Evolutionary conservation across 768 basidiomycete species (phyloP).

Genomic region (Boletellus emodensis): DNA sequence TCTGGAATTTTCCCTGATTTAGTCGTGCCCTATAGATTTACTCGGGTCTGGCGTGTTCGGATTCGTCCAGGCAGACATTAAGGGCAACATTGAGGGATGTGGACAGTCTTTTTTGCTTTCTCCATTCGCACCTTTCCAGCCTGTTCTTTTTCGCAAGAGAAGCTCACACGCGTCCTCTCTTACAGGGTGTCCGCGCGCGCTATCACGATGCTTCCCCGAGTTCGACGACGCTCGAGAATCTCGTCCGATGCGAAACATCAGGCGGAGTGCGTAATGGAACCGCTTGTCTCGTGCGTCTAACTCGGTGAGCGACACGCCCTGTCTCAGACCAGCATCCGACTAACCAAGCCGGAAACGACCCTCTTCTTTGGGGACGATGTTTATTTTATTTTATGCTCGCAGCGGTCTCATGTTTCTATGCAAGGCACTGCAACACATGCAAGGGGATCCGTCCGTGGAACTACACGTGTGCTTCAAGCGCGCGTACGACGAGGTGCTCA

Average conservation of each 20-base stretch:
- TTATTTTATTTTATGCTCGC: not conserved
- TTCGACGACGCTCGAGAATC: slow-evolving; percentile 56
- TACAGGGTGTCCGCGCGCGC: slow-evolving; percentile 61
- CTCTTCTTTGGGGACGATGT: not conserved
- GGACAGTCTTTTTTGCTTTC: slow-evolving; percentile 1
- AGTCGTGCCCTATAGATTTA: slow-evolving; percentile 43
- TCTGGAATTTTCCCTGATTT: slow-evolving; percentile 10
- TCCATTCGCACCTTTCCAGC: slow-evolving; percentile 9
- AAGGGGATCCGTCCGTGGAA: slow-evolving; percentile 47
- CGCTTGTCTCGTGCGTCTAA: slow-evolving; percentile 60
- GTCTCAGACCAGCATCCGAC: slow-evolving; percentile 4
- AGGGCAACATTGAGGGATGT: slow-evolving; percentile 60
- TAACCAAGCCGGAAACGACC: not conserved
- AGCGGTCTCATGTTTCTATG: slow-evolving; percentile 70
- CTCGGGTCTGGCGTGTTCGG: slow-evolving; percentile 66
- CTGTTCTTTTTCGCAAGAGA: not conserved
- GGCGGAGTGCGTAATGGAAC: slow-evolving; percentile 48
- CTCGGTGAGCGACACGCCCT: slow-evolving; percentile 45
- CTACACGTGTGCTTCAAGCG: slow-evolving; percentile 66
- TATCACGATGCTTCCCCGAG: slow-evolving; percentile 40
- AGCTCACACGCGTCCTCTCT: slow-evolving; percentile 9
- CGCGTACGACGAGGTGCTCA: slow-evolving; percentile 65
- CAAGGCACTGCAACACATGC: slow-evolving; percentile 63
- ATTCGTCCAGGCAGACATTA: slow-evolving; percentile 70
- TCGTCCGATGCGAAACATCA: slow-evolving; percentile 49